phyloP scores from a whole-genome alignment of 148 eudicot genomes.

The Heliamphora exappendiculata region DNA sequence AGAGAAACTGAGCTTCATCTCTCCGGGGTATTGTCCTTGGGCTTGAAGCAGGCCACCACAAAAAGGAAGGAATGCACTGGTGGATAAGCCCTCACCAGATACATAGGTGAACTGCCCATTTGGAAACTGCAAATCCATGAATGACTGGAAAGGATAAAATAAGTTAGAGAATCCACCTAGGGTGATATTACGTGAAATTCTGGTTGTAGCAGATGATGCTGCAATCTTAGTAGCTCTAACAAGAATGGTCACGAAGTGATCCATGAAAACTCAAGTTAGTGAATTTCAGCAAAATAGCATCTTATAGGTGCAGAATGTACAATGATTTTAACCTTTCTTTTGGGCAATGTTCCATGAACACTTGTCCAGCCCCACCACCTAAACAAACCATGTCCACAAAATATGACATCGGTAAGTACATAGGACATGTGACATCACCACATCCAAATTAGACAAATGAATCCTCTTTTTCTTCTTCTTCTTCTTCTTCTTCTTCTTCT shows the following conservation, averaged over 20 bases:
- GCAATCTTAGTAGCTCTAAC: neutral
- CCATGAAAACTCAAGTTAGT: neutral
- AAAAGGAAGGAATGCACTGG: conserved; percentile 78
- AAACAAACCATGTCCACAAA: too few relatives aligned
- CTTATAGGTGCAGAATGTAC: neutral
- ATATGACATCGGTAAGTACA: too few relatives aligned
- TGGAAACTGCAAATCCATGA: conserved; percentile 96
- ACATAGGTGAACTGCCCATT: conserved; percentile 93
- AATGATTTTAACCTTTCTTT: neutral
- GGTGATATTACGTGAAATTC: neutral
- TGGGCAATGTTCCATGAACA: too few relatives aligned
- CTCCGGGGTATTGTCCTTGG: conserved; percentile 98
- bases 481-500: too few relatives aligned
- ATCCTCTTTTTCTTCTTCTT: too few relatives aligned
- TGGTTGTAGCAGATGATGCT: neutral
- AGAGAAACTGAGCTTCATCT: conserved; percentile 89
- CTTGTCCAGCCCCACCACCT: too few relatives aligned
- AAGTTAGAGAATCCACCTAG: conserved; percentile 14
- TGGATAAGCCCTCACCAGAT: conserved; percentile 87
- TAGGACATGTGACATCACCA: too few relatives aligned
- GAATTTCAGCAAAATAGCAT: neutral
- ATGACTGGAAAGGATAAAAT: conserved; percentile 51
- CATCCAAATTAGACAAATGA: too few relatives aligned
- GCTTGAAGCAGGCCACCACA: conserved; percentile 94
- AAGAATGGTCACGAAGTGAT: neutral